Conservation (phyloP, 345 rosid genomes). For the Lepidium aucheri region DNA sequence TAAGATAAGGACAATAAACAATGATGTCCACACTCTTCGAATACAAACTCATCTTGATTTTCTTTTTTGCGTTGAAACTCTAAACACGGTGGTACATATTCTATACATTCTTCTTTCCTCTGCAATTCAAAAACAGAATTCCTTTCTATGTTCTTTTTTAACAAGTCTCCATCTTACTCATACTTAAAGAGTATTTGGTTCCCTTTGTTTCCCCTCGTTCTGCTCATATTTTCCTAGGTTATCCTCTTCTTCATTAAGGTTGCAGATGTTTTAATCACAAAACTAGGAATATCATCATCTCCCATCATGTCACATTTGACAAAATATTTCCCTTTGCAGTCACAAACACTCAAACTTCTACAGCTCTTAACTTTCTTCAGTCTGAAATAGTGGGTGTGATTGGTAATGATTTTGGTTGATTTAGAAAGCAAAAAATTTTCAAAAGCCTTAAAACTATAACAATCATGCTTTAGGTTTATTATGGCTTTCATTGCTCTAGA, state of each 20-base stretch:
- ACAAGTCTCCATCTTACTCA: fast-evolving
- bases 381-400: fast-evolving
- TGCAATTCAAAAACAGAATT: not conserved
- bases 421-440: no score
- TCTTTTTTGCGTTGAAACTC: not conserved
- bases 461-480: no score
- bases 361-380: not conserved
- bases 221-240: fast-evolving
- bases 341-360: fast-evolving
- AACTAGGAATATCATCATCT: not conserved
- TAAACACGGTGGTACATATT: fast-evolving
- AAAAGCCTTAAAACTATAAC: no score
- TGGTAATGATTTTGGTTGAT: no score
- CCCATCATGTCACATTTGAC: not conserved
- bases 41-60: not conserved
- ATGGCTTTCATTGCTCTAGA: no score
- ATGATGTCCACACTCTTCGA: not conserved
- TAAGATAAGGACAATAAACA: not conserved
- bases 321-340: not conserved
- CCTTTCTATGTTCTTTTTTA: not conserved
- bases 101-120: not conserved
- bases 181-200: not conserved
- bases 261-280: not conserved
- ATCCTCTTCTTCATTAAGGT: fast-evolving
- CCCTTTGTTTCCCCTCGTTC: fast-evolving